Percentiles rank a stretch among this genome's conserved stretches.
Evolutionary conservation across 345 rosid species (phyloP).

Genomic region (Salix arbutifolia): DNA sequence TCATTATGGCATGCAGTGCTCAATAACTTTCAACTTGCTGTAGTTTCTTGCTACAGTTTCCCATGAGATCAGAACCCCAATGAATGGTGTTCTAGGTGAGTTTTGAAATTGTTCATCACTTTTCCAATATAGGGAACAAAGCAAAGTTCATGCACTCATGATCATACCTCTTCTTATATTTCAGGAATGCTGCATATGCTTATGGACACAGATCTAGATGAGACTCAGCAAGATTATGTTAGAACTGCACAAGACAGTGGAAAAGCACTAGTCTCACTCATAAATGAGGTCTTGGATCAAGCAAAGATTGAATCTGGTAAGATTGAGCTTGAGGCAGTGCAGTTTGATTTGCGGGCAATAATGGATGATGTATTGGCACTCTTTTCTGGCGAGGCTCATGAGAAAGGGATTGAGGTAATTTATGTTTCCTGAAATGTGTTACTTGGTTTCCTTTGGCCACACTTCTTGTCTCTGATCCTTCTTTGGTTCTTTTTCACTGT

Average conservation of each 20-base stretch:
- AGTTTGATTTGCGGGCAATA: constrained; percentile 69
- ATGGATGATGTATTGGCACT: constrained; percentile 92
- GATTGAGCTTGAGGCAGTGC: constrained; percentile 88
- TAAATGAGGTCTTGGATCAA: constrained; percentile 91
- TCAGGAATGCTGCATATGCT: constrained; percentile 94
- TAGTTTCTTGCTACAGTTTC: constrained; percentile 99
- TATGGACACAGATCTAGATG: constrained; percentile 86
- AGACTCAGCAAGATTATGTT: constrained; percentile 82
- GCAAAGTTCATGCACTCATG: constrained; percentile 11
- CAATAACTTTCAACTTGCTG: constrained; percentile 21
- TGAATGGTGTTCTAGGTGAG: constrained; percentile 98
- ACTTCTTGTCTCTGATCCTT: background rate
- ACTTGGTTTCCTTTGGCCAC: background rate
- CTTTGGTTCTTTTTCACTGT: background rate
- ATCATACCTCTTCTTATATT: background rate
- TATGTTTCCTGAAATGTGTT: background rate
- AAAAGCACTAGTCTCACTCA: constrained; percentile 79
- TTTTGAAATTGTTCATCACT: constrained; percentile 10
- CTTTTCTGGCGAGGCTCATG: constrained; percentile 82
- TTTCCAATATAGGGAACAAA: background rate
- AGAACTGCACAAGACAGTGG: constrained; percentile 95
- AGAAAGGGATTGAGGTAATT: constrained; percentile 85
- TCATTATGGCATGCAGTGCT: constrained; percentile 5
- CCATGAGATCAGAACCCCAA: constrained; percentile 97
- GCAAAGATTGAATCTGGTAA: constrained; percentile 96